Evolutionary conservation across 176 grass and related monocot species (phyloP).

Genomic region (Microstegium vimineum): DNA sequence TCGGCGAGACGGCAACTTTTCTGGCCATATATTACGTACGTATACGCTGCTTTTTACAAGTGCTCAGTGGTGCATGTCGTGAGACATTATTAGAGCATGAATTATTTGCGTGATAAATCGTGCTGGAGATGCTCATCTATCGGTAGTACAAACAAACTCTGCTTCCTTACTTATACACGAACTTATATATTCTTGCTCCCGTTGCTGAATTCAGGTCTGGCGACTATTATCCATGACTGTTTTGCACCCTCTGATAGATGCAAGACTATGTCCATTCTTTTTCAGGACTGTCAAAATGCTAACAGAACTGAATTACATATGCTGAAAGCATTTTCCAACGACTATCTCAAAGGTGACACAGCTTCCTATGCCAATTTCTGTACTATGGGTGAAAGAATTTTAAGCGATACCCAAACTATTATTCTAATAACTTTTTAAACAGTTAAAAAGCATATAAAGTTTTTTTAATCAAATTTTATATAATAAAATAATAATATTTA

Average conservation of each 20-base stretch:
- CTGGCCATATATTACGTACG: neutral
- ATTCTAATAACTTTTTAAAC: too few species aligned
- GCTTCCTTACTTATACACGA: neutral
- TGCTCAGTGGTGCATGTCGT: neutral
- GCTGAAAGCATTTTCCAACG: too few species aligned
- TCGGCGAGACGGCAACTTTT: neutral
- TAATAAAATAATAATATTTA: too few species aligned
- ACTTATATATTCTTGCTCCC: neutral
- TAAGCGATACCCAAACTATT: too few species aligned
- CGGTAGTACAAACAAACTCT: neutral
- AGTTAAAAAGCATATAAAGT: too few species aligned
- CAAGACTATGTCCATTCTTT: neutral
- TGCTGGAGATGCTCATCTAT: neutral
- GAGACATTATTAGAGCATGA: neutral
- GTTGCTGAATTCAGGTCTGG: neutral
- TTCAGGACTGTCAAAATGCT: too few species aligned
- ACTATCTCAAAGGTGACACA: too few species aligned
- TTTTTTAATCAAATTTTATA: too few species aligned
- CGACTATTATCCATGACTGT: neutral
- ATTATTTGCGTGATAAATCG: neutral
- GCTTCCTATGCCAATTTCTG: too few species aligned
- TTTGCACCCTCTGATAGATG: neutral
- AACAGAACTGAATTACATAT: too few species aligned
- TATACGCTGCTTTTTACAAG: neutral
- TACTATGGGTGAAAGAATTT: too few species aligned